phyloP scores from a whole-genome alignment of 805 yeast genomes.

The Myxozyma vanderwaltii region DNA sequence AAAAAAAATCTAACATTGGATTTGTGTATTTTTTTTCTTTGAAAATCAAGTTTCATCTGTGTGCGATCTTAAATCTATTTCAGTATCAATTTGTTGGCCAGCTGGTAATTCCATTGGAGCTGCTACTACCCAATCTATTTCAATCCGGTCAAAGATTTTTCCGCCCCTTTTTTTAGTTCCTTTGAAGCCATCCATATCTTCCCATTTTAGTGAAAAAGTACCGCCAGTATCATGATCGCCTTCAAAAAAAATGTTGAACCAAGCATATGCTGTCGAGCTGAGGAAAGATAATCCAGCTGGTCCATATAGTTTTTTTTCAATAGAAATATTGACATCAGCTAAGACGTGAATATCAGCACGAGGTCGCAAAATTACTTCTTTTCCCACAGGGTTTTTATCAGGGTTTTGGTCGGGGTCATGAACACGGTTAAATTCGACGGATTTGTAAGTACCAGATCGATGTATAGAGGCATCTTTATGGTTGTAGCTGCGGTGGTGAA shows the following conservation, averaged over 20 bases:
- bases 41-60: not conserved
- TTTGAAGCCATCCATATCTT: slow-evolving; percentile 64
- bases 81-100: not conserved
- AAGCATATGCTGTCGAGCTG: slow-evolving; percentile 41
- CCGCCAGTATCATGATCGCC: slow-evolving; percentile 37
- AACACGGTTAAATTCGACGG: slow-evolving; percentile 2
- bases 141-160: slow-evolving; percentile 54
- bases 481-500: not conserved
- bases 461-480: slow-evolving; percentile 2
- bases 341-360: slow-evolving; percentile 24
- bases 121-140: slow-evolving; percentile 45
- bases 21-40: too few relatives aligned
- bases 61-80: not conserved
- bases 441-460: slow-evolving; percentile 13
- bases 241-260: slow-evolving; percentile 53
- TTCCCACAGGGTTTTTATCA: slow-evolving; percentile 3
- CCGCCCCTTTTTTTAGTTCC: slow-evolving; percentile 62
- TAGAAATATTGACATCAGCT: slow-evolving; percentile 34
- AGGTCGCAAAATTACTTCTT: slow-evolving; percentile 25
- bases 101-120: slow-evolving; percentile 12
- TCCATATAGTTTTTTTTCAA: slow-evolving; percentile 30
- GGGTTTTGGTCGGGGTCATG: not conserved
- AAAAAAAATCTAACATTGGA: too few relatives aligned
- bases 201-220: slow-evolving; percentile 45
- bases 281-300: slow-evolving; percentile 31